Base-by-base conservation (phyloP, 2,329 filamentous ascomycete species). In the Penicillium palitans region DNA sequence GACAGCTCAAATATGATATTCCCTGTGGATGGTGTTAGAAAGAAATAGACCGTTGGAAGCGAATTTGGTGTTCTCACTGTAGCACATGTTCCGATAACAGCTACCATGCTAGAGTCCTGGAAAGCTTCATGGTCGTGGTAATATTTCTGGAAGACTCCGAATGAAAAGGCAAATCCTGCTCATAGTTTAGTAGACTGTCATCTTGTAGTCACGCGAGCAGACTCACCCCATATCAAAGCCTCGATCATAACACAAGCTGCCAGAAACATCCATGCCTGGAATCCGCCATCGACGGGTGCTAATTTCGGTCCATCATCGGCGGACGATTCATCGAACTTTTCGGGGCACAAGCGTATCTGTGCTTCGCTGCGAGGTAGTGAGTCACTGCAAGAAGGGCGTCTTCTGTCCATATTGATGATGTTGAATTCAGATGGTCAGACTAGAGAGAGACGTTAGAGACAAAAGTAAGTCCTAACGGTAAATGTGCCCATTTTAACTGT, bases 161-260 rank as follows among this genome's bases (percentile, higher is more conserved):
- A 70, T 1, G 66, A 58, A 17, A 66, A 65, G 0, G 64, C 64
- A 37, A 70, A 68, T 10, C 67, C 66, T 68, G 21, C 2, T 6
- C 17, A 35, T 15, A 2, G 8, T 63, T 63, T 29, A 62, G 54
- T 6, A 3, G 5, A 5, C 4, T 49, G 5, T 19, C 25, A 19
- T 10, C 25, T 7, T 10, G 24, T 6, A 17, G 12, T 27, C 33
- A 12, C 3, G 2, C 5, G 6, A n/a, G 15, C 12, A 25, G 41
- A 65, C 72, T 56, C 67, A 80, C 80, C 82, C 81, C 82, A 85
- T 50, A 84, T 77, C 2, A 84, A 69, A 24, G 78, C 80, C 66
- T 85, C 82, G 35, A 85, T 73, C 52, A 80, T 70, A 59, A 81
- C 83, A 50, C 78, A 81, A 1, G 79, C 81, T 9, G 75, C 73